Percentiles rank a stretch among this genome's conserved stretches.
These are phyloP conservation scores for Toxoplasma gondii DNA, from an alignment of 169 alveolate species.

Conservation along the genomic window DNA sequence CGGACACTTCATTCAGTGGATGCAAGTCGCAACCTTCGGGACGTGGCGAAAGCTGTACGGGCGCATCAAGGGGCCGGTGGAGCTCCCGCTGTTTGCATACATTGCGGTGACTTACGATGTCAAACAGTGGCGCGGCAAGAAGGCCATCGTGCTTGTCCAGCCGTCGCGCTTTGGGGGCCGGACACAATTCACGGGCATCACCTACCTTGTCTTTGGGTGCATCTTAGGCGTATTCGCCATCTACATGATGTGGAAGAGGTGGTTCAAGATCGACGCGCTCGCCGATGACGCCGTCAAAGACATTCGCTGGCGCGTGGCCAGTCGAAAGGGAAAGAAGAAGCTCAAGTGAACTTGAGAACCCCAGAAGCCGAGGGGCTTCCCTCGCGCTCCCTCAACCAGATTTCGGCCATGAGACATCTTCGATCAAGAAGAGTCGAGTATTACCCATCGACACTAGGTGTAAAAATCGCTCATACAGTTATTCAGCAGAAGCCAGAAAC, in stretches of 20 bases:
- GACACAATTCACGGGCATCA: constrained; percentile 34
- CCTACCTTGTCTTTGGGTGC: constrained; percentile 45
- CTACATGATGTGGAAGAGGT: constrained; percentile 35
- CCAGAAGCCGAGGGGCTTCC: too few relatives aligned
- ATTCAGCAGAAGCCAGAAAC: too few relatives aligned
- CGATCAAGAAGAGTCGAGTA: too few relatives aligned
- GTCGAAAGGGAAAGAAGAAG: neutral
- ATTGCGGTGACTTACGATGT: constrained; percentile 34
- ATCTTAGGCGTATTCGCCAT: constrained; percentile 7
- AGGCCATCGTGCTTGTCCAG: constrained; percentile 43
- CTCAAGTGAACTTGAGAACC: neutral
- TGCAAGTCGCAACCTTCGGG: constrained; percentile 46
- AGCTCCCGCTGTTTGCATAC: constrained; percentile 53
- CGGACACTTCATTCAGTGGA: constrained; percentile 61
- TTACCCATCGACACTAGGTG: too few relatives aligned
- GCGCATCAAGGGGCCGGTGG: constrained; percentile 52
- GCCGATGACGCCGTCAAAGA: constrained; percentile 1
- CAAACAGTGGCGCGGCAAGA: constrained; percentile 46
- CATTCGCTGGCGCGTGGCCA: constrained; percentile 11
- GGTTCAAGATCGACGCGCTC: neutral
- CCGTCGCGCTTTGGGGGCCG: constrained; percentile 39
- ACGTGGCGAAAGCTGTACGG: constrained; percentile 61
- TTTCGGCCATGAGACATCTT: too few relatives aligned
- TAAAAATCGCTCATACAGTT: too few relatives aligned
- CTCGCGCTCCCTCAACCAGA: too few relatives aligned